Conservation (phyloP, 768 basidiomycete genomes). For the Hericium alpestre region DNA sequence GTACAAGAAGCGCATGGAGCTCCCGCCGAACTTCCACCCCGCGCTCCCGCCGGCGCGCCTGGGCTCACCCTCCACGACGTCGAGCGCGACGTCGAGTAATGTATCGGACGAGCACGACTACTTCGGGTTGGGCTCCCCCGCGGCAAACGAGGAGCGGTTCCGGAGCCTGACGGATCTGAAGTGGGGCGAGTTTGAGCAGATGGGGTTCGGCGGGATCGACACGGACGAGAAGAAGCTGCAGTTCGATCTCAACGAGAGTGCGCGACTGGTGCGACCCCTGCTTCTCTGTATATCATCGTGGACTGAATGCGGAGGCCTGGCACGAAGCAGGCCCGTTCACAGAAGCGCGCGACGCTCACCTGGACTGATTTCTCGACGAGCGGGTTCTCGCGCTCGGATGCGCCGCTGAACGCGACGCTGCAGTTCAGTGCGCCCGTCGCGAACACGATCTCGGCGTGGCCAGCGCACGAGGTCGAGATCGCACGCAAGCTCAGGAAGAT, state of each 20-base stretch:
- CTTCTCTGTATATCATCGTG: conserved; percentile 15
- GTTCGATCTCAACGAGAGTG: conserved; percentile 88
- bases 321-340: too few relatives aligned
- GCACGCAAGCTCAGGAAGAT: conserved; percentile 75
- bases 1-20: conserved; percentile 68
- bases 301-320: too few relatives aligned
- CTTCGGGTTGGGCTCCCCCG: conserved; percentile 18
- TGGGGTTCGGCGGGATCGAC: conserved; percentile 59
- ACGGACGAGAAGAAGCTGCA: conserved; percentile 62
- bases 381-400: conserved; percentile 76
- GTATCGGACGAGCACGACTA: conserved; percentile 24
- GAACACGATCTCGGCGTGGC: conserved; percentile 61
- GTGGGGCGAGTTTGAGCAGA: conserved; percentile 85
- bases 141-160: conserved; percentile 56
- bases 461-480: conserved; percentile 61
- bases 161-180: conserved; percentile 74
- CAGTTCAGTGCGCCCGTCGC: conserved; percentile 57
- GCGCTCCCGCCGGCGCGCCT: conserved; percentile 14
- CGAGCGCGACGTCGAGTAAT: conserved; percentile 22
- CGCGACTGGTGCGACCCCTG: conserved; percentile 43
- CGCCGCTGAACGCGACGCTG: conserved; percentile 67
- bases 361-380: conserved; percentile 85
- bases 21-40: conserved; percentile 52
- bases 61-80: conserved; percentile 21
- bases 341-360: conserved; percentile 74